Percentiles rank a stretch among this genome's conserved stretches.
phyloP scores from a whole-genome alignment of 2,329 filamentous ascomycete genomes.

The Trichoderma lentiforme region DNA sequence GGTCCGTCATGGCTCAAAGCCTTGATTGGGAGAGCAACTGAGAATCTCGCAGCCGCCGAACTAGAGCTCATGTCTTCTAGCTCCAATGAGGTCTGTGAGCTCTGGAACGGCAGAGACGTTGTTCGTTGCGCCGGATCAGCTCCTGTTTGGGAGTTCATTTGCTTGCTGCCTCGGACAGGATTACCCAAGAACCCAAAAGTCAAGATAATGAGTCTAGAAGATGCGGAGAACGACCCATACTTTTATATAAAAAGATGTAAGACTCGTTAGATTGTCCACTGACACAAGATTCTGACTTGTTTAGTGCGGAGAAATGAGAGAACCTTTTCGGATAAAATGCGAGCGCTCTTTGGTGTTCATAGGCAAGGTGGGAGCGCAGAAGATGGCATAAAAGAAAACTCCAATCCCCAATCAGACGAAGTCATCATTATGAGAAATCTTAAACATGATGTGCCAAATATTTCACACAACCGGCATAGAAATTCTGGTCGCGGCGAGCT shows the following conservation, averaged over 20 bases:
- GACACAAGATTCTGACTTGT: neutral
- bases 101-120: slow-evolving; percentile 42
- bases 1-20: slow-evolving; percentile 41
- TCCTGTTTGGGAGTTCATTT: slow-evolving; percentile 22
- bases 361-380: neutral
- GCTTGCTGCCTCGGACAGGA: neutral
- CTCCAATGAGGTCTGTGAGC: slow-evolving; percentile 42
- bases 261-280: neutral
- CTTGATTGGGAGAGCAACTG: slow-evolving; percentile 43
- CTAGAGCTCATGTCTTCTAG: slow-evolving; percentile 46
- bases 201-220: neutral
- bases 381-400: neutral
- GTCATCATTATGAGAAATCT: neutral
- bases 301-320: neutral
- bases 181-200: neutral
- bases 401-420: neutral
- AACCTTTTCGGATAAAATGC: neutral
- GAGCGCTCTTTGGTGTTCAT: neutral
- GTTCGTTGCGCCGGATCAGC: slow-evolving; percentile 24
- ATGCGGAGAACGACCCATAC: neutral
- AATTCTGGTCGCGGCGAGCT: neutral
- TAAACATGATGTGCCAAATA: neutral
- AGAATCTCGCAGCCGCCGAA: slow-evolving; percentile 40
- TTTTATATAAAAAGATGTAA: neutral
- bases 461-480: neutral